Base-by-base conservation (phyloP, 495 filamentous ascomycete genomes). In the Haplographium delicatum region DNA sequence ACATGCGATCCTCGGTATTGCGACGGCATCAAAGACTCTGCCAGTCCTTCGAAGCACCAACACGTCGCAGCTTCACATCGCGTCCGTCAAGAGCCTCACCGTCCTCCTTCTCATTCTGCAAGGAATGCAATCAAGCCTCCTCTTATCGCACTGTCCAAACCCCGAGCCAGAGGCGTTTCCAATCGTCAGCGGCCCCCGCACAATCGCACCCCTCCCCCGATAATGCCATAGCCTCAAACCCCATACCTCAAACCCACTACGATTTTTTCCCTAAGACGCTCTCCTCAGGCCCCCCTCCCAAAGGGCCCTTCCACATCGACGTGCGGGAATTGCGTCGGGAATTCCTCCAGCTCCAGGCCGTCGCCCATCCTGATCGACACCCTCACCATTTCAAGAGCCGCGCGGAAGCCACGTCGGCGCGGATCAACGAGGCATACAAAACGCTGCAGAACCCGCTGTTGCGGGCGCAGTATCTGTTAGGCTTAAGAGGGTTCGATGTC, bases 391-490 rank as follows among this genome's bases (percentile, higher is more conserved):
- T 54, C 39, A 86, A 84, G 69, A 64, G 70, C 38, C 76, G 72
- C 20, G 89, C 85, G 19, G 85, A 90, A 66, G 82, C 76, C 0
- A 72, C 82, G 4, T 91, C 85, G 3, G 79, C 88, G 7, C 75
- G 76, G 16, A 87, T 97, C 65, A 95, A 96, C 71, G 79, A 87
- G 41, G 93, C 93, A 0, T 96, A 94, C 75, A 82, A 78, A 53
- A 94, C 89, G 6, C 79, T 98, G 1, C 67, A 75, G 18, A 73
- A 81, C 49, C 89, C 93, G 25, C 73, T 98, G 2, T 67, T 73
- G 23, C 78, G 93, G 7, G 88, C 91, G 39, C 89, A 95, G 61
- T 95, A 98, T 62, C 69, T 97, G 4, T 74, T 96, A 0, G 63
- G 71, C 42, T 70, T 82, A 40, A 78, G 83, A 20, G 88, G 83